phyloP scores from a whole-genome alignment of 441 rosid genomes.

The Bocquillonia castaneifolia region DNA sequence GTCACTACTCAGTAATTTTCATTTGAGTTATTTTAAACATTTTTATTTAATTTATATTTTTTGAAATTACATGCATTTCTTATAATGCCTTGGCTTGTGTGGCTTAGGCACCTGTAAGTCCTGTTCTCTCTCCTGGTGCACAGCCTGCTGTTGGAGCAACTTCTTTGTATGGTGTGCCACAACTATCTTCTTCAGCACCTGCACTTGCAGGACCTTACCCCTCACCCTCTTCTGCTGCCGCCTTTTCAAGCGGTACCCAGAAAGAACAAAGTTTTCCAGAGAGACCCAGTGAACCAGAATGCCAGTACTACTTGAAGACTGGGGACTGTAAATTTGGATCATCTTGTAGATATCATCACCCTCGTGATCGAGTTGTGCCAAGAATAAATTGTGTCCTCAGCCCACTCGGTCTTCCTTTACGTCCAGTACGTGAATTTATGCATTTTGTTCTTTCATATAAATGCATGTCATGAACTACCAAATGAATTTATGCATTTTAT shows the following conservation, averaged over 20 bases:
- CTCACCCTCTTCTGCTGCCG: conserved; percentile 45
- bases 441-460: conserved; percentile 15
- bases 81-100: conserved; percentile 17
- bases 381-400: conserved; percentile 59
- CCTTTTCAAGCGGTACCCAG: conserved; percentile 42
- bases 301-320: conserved; percentile 74
- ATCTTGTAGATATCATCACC: conserved; percentile 89
- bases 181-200: conserved; percentile 62
- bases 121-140: conserved; percentile 80
- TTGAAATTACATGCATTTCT: conserved; percentile 17
- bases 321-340: conserved; percentile 91
- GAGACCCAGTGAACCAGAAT: conserved; percentile 86
- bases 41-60: conserved; percentile 8
- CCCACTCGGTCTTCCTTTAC: conserved; percentile 78
- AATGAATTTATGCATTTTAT: too few species aligned
- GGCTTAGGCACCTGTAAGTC: conserved; percentile 82
- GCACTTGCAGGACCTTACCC: conserved; percentile 55
- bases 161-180: conserved; percentile 69
- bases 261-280: conserved; percentile 72
- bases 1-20: conserved; percentile 74
- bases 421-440: conserved; percentile 52
- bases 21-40: conserved; percentile 6
- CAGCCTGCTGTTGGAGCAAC: conserved; percentile 80
- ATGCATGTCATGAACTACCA: neutral
- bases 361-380: conserved; percentile 55